Evolutionary conservation across 257 asterid species (phyloP).

Genomic region (Solanum piurae): DNA sequence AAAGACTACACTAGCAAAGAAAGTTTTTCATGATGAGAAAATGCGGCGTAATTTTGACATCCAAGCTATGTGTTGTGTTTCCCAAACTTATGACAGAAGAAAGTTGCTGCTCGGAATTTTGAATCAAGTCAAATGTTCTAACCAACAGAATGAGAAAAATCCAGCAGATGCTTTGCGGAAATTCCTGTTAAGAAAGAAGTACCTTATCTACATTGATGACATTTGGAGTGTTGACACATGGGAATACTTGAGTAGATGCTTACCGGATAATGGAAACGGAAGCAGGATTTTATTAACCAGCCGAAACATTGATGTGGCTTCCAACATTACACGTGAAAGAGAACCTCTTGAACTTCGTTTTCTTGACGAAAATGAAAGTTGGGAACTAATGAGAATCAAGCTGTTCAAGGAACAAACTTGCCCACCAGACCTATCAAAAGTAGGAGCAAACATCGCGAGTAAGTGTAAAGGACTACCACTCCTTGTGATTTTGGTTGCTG

Average conservation of each 20-base stretch:
- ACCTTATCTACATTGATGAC: constrained; percentile 8
- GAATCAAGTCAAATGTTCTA: not conserved
- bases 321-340: not conserved
- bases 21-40: not conserved
- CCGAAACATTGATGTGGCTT: not conserved
- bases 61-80: not conserved
- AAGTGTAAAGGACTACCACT: not conserved
- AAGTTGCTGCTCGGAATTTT: not conserved
- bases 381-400: constrained; percentile 1
- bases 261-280: not conserved
- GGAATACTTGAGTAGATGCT: not conserved
- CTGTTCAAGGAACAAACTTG: not conserved
- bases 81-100: not conserved
- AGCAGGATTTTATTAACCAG: constrained; percentile 5
- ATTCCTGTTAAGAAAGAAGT: not conserved
- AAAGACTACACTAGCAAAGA: not conserved
- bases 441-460: not conserved
- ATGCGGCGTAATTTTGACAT: not conserved
- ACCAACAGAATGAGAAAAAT: not conserved
- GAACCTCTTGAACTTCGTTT: not conserved
- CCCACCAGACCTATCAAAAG: not conserved
- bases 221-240: constrained; percentile 1
- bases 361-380: not conserved
- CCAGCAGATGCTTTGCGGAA: not conserved
- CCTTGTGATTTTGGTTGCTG: not conserved